Evolutionary conservation across 75 land plant genomes (phyloP).

Genomic region (Pinus taeda): DNA sequence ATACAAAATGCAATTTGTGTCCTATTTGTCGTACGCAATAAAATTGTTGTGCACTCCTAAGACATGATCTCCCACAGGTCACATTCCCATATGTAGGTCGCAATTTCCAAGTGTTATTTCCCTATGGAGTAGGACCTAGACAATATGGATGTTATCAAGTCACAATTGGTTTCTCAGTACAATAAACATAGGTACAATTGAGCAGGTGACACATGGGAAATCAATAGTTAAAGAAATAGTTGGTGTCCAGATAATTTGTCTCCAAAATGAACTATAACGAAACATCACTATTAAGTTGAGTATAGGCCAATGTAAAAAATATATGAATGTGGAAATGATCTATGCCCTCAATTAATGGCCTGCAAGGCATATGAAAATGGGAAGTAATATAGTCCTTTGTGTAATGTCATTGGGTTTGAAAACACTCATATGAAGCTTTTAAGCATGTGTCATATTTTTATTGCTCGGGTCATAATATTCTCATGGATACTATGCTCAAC

Average conservation of each 20-base stretch:
- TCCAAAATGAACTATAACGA: constrained; percentile 94
- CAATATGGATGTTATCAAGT: constrained; percentile 27
- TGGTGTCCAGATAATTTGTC: constrained; percentile 95
- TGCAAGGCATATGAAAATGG: constrained; percentile 98
- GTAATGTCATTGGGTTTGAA: constrained; percentile 93
- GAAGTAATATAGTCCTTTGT: constrained; percentile 87
- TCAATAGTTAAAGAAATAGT: constrained; percentile 97
- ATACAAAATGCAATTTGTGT: too few relatives aligned
- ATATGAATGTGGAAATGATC: constrained; percentile 91
- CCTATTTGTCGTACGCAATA: too few relatives aligned
- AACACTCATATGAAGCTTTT: constrained; percentile 82
- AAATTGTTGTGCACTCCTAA: too few relatives aligned
- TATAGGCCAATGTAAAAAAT: constrained; percentile 97
- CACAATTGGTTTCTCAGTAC: constrained; percentile 30
- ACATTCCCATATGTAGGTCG: too few relatives aligned
- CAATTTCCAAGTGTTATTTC: background rate
- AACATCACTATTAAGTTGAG: constrained; percentile 94
- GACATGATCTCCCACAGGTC: too few relatives aligned
- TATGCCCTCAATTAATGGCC: constrained; percentile 83
- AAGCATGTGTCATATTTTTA: constrained; percentile 97
- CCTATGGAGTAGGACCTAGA: constrained; percentile 32
- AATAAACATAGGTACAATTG: constrained; percentile 84
- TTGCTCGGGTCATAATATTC: constrained; percentile 99
- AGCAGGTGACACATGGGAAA: constrained; percentile 99
- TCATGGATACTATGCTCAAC: constrained; percentile 99